Base-by-base conservation (phyloP, 2,329 filamentous ascomycete genomes). In the Colletotrichum trifolii region DNA sequence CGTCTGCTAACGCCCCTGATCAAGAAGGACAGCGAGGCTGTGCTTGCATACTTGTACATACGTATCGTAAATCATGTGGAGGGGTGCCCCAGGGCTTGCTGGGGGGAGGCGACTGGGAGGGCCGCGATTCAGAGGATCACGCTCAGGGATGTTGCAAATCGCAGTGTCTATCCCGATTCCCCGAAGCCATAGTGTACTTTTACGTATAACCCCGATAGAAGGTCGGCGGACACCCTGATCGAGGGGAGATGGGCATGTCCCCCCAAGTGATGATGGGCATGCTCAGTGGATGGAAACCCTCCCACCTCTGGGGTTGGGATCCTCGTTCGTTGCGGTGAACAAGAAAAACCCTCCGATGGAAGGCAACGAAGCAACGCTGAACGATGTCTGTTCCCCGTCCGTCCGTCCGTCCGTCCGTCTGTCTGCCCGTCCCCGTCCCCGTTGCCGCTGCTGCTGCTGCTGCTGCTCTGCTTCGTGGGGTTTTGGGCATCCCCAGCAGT, bases 111-210 rank as follows among this genome's bases (percentile, higher is more conserved):
- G 42, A 17, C 39, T 56, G 48, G 49, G 57, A 54, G 38, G 47
- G 46, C 60, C 60, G 63, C 59, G 63, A 66, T 66, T 66, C 63
- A 64, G 53, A 66, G 64, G 64, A 64, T 66, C 59, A 64, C 54
- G 49, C 54, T 43, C 64, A 63, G 60, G 64, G 64, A 66, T 66
- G 59, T 64, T 66, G 64, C 64, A 66, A 66, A 66, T 66, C 64
- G 53, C 38, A 66, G 53, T 38, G 62, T 56, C 46, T 46, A 48
- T 63, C 64, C 59, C 59, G 47, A 66, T 54, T 58, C 59, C 54
- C 59, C 56, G 52, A 61, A 60, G 42, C 42, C 42, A 54, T 25
- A 5, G 25, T 25, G 25, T 25, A 25, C 25, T 25, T 5, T 25
- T 25, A 25, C 25, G 25, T 25, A 25, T 40, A 55, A 61, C 39